Percentiles rank a stretch among this genome's conserved stretches.
These are phyloP conservation scores for Capillidium heterosporum DNA, from an alignment of 371 early-diverging fungal species.

Conservation along the genomic window DNA sequence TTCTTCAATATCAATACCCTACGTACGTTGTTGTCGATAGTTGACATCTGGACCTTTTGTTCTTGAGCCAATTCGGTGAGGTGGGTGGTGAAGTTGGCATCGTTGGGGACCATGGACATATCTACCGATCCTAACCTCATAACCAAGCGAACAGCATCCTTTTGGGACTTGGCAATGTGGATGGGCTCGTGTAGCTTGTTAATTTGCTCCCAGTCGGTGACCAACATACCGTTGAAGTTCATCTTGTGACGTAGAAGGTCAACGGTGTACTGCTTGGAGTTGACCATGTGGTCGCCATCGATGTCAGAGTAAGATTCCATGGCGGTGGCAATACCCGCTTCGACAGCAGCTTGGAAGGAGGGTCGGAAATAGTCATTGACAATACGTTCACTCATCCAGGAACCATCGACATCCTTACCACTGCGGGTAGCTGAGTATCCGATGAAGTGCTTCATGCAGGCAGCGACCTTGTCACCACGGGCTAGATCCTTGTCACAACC, in stretches of 20 bases:
- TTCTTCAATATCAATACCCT: neutral
- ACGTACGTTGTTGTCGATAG: neutral
- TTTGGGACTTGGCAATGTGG: slow-evolving; percentile 18
- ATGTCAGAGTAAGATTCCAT: slow-evolving; percentile 48
- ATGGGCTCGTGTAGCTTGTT: slow-evolving; percentile 27
- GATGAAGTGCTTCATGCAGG: slow-evolving; percentile 32
- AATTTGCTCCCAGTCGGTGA: slow-evolving; percentile 45
- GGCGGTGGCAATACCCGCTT: slow-evolving; percentile 41
- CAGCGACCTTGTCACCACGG: slow-evolving; percentile 15
- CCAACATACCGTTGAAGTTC: slow-evolving; percentile 36
- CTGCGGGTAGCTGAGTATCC: slow-evolving; percentile 22
- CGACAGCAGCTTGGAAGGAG: slow-evolving; percentile 36
- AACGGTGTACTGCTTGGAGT: slow-evolving; percentile 29
- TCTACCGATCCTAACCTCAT: slow-evolving; percentile 27
- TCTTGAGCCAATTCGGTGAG: neutral
- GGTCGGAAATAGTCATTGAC: slow-evolving; percentile 41
- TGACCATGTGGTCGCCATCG: slow-evolving; percentile 36
- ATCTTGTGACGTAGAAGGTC: slow-evolving; percentile 32
- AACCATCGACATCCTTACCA: slow-evolving; percentile 36
- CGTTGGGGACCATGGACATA: slow-evolving; percentile 43
- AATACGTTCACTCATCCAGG: slow-evolving; percentile 31
- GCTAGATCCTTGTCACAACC: slow-evolving; percentile 25
- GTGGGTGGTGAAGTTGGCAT: slow-evolving; percentile 16
- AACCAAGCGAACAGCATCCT: slow-evolving; percentile 15
- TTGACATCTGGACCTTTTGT: neutral